Conservation (phyloP, 495 filamentous ascomycete genomes). For the Aspergillus ellipticus region DNA sequence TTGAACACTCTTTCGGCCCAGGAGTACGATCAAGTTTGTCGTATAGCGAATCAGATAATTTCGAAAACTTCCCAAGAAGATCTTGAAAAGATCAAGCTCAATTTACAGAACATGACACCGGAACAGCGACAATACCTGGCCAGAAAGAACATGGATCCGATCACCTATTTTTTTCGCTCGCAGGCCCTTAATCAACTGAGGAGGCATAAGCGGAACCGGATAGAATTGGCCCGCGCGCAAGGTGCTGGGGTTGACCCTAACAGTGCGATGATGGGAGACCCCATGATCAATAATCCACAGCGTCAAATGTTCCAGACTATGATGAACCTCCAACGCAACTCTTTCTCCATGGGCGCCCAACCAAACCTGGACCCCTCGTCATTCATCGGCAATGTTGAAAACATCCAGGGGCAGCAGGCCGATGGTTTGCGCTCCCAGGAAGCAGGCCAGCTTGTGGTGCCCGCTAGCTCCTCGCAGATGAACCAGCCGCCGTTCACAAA, state of each 20-base stretch:
- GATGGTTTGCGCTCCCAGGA: constrained; percentile 61
- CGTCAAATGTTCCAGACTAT: constrained; percentile 41
- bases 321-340: constrained; percentile 43
- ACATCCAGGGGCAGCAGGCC: constrained; percentile 58
- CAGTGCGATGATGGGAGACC: constrained; percentile 34
- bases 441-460: constrained; percentile 62
- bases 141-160: constrained; percentile 42
- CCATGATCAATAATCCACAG: constrained; percentile 40
- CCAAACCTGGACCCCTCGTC: constrained; percentile 44
- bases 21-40: constrained; percentile 43
- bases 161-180: constrained; percentile 48
- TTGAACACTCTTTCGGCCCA: constrained; percentile 33
- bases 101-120: constrained; percentile 38
- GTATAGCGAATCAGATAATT: constrained; percentile 39
- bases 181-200: constrained; percentile 41
- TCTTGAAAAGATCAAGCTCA: constrained; percentile 42
- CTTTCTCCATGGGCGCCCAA: constrained; percentile 31
- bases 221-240: constrained; percentile 31
- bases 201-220: constrained; percentile 30
- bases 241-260: constrained; percentile 30
- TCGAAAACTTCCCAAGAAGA: constrained; percentile 38
- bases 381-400: constrained; percentile 51
- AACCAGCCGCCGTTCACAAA: constrained; percentile 36
- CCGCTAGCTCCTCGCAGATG: constrained; percentile 55
- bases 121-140: constrained; percentile 42